Conservation (phyloP, 352 stramenopile genomes). For the Phytophthora constricta region DNA sequence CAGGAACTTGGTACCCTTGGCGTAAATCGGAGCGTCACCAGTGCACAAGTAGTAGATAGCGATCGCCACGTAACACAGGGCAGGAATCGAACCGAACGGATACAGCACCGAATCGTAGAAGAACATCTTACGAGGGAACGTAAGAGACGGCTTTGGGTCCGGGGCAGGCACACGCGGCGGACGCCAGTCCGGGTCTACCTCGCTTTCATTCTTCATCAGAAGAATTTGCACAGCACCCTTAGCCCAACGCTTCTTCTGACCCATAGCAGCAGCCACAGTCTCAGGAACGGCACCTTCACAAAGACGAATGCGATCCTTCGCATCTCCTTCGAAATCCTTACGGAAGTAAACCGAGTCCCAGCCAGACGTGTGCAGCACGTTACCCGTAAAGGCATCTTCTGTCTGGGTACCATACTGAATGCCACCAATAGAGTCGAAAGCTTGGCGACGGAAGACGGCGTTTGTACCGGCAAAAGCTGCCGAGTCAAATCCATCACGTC, state of each 20-base stretch:
- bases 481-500: slow-evolving; percentile 88
- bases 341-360: slow-evolving; percentile 92
- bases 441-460: slow-evolving; percentile 89
- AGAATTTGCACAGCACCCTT: slow-evolving; percentile 91
- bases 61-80: slow-evolving; percentile 86
- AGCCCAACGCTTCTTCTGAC: slow-evolving; percentile 88
- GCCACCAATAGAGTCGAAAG: slow-evolving; percentile 89
- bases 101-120: slow-evolving; percentile 92
- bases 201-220: slow-evolving; percentile 89
- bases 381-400: slow-evolving; percentile 91
- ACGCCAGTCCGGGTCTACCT: slow-evolving; percentile 90
- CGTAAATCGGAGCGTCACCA: slow-evolving; percentile 87
- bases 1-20: slow-evolving; percentile 77
- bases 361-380: slow-evolving; percentile 82
- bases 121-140: slow-evolving; percentile 90
- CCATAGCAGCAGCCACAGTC: slow-evolving; percentile 85
- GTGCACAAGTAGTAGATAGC: slow-evolving; percentile 89
- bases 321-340: slow-evolving; percentile 90
- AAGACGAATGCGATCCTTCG: slow-evolving; percentile 86
- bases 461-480: slow-evolving; percentile 90
- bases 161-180: slow-evolving; percentile 81
- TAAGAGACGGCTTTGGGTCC: slow-evolving; percentile 80
- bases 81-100: slow-evolving; percentile 87
- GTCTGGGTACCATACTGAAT: slow-evolving; percentile 92
- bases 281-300: slow-evolving; percentile 87